Conservation (phyloP, 2,329 filamentous ascomycete genomes). For the Cordyceps farinosa region DNA sequence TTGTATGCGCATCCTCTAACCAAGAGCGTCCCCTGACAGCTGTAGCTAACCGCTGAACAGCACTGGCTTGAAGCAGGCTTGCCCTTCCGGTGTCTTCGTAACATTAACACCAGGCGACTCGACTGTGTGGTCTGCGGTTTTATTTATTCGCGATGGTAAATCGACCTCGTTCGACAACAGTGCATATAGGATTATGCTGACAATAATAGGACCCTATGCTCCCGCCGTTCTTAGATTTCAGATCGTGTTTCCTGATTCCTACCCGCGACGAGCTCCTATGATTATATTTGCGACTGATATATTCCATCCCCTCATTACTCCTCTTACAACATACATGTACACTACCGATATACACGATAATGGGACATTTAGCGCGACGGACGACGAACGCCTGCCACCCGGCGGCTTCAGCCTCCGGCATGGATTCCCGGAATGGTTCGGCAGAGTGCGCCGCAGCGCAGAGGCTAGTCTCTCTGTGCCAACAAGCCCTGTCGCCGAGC, state of each 20-base stretch:
- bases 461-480: conserved; percentile 20
- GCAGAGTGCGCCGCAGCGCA: conserved; percentile 47
- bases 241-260: conserved; percentile 78
- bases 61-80: conserved; percentile 74
- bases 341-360: conserved; percentile 71
- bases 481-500: background rate
- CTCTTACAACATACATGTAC: conserved; percentile 92
- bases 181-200: background rate
- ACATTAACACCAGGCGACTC: conserved; percentile 78
- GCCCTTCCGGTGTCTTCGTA: conserved; percentile 83
- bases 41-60: conserved; percentile 41
- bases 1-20: conserved; percentile 56
- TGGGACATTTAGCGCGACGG: conserved; percentile 77
- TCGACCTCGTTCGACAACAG: conserved; percentile 10
- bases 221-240: conserved; percentile 86
- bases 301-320: conserved; percentile 90
- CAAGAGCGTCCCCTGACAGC: background rate
- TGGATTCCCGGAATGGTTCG: conserved; percentile 89
- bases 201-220: conserved; percentile 72
- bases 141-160: conserved; percentile 84
- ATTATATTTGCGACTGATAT: conserved; percentile 89
- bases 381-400: conserved; percentile 78
- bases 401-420: conserved; percentile 88
- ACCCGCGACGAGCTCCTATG: conserved; percentile 74
- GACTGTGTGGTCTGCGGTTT: conserved; percentile 80